A percentile compares a stretch with the other conserved stretches of the same genome.
These are phyloP conservation scores for Scheffersomyces stipitis DNA, from an alignment of 805 yeast species.

Conservation along the genomic window DNA sequence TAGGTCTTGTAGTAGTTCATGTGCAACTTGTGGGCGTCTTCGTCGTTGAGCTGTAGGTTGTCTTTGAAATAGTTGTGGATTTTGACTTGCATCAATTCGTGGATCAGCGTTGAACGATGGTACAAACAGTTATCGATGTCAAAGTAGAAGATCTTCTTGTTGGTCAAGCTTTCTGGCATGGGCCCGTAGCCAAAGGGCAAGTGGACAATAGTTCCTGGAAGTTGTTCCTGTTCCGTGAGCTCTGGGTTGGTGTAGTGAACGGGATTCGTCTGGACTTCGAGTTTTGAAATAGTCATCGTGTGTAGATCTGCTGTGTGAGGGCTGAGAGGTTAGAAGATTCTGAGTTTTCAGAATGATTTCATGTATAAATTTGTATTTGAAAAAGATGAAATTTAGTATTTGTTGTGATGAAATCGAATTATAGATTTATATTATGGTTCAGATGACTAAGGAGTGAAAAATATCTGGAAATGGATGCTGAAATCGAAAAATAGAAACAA, in stretches of 20 bases:
- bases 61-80: constrained; percentile 80
- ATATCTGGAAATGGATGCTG: too few species aligned
- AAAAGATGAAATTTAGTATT: too few species aligned
- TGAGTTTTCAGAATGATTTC: too few species aligned
- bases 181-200: constrained; percentile 37
- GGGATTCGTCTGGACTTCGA: constrained; percentile 1
- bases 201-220: constrained; percentile 17
- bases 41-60: constrained; percentile 58
- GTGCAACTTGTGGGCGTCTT: constrained; percentile 74
- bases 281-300: constrained; percentile 7
- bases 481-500: too few species aligned
- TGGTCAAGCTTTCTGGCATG: constrained; percentile 22
- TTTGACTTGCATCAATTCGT: constrained; percentile 82
- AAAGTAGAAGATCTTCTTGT: constrained; percentile 60
- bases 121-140: constrained; percentile 95
- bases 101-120: constrained; percentile 69
- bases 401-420: too few species aligned
- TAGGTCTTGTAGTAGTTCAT: constrained; percentile 76
- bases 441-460: too few species aligned
- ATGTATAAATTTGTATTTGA: too few species aligned
- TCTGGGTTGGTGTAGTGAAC: constrained; percentile 27
- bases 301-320: too few species aligned
- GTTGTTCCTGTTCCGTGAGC: constrained; percentile 7
- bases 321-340: too few species aligned
- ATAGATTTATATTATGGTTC: too few species aligned